phyloP scores from a whole-genome alignment of 2,329 filamentous ascomycete genomes.

The Xylaria sp. region DNA sequence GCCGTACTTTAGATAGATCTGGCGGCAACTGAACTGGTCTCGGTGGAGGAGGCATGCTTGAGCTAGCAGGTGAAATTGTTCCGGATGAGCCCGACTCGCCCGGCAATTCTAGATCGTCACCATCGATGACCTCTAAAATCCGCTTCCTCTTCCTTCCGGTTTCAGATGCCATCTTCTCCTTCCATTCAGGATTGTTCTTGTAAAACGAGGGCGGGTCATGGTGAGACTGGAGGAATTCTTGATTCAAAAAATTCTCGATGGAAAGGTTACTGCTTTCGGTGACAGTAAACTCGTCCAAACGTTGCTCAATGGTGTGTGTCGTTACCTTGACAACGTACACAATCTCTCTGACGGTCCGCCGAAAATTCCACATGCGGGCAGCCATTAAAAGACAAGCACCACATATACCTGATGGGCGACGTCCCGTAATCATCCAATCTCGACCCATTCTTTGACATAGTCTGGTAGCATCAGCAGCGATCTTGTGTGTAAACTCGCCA shows the following conservation, averaged over 20 bases:
- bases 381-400: constrained; percentile 92
- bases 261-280: constrained; percentile 81
- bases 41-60: constrained; percentile 31
- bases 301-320: constrained; percentile 85
- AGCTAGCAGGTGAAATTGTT: constrained; percentile 21
- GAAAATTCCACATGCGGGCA: constrained; percentile 96
- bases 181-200: constrained; percentile 56
- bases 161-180: constrained; percentile 48
- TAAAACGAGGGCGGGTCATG: constrained; percentile 84
- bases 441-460: constrained; percentile 89
- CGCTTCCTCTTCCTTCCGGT: constrained; percentile 43
- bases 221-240: constrained; percentile 63
- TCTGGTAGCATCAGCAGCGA: constrained; percentile 80
- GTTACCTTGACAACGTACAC: constrained; percentile 98
- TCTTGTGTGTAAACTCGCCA: constrained; percentile 70
- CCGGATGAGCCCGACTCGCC: constrained; percentile 14
- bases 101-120: constrained; percentile 28
- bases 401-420: constrained; percentile 87
- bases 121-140: constrained; percentile 33
- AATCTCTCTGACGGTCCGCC: constrained; percentile 84
- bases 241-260: constrained; percentile 75
- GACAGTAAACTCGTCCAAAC: constrained; percentile 83
- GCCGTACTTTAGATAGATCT: constrained; percentile 28
- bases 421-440: constrained; percentile 95
- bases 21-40: constrained; percentile 29